These are phyloP conservation scores for Cymbopogon flexuosus DNA, from an alignment of 202 grass and related monocot genomes.

Conservation along the genomic window DNA sequence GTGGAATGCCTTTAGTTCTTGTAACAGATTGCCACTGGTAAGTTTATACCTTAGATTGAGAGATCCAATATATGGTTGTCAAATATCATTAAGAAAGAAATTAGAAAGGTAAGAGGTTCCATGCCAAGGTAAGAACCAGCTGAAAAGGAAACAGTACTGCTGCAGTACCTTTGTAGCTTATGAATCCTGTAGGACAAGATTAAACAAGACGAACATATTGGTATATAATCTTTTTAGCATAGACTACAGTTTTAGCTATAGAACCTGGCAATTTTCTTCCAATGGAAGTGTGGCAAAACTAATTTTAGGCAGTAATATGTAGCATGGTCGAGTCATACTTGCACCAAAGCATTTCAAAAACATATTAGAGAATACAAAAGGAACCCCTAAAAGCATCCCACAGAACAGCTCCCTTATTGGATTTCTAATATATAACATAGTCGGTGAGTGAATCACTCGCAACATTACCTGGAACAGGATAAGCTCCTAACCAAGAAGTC, in stretches of 20 bases:
- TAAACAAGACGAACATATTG: not conserved
- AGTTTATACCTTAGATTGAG: not conserved
- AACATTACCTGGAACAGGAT: slow-evolving; percentile 64
- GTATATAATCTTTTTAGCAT: not conserved
- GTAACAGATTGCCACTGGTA: not conserved
- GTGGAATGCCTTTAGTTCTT: not conserved
- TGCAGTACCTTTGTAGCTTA: not conserved
- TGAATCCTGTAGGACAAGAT: not conserved
- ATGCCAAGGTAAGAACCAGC: not conserved
- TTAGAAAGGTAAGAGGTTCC: not conserved
- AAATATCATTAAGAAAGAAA: not conserved
- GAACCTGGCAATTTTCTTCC: not conserved
- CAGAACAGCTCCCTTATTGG: not conserved
- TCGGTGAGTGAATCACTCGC: not conserved
- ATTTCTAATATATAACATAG: not conserved
- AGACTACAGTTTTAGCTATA: not conserved
- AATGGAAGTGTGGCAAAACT: not conserved
- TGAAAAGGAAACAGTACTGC: not conserved
- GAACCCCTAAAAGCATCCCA: not conserved
- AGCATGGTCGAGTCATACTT: not conserved
- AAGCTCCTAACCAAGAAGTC: slow-evolving; percentile 76
- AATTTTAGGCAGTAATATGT: not conserved
- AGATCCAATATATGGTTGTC: not conserved
- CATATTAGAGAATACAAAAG: not conserved
- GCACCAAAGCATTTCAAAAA: not conserved